Conservation (phyloP, 257 asterid genomes). For the Solanum appendiculatum region DNA sequence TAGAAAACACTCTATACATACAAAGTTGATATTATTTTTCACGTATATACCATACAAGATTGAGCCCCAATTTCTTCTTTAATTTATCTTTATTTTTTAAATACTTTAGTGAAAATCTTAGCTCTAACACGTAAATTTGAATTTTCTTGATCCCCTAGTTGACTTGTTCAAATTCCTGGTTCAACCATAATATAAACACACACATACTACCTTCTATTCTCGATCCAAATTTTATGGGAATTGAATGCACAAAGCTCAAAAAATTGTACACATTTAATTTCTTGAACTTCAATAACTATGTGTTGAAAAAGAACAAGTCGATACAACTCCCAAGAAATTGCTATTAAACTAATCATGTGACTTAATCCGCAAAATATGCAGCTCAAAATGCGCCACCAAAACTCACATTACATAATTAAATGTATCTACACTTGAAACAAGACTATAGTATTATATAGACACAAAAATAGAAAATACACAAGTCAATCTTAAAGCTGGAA, state of each 20-base stretch:
- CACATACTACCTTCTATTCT: not conserved
- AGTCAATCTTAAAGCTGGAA: not conserved
- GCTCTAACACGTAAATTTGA: not conserved
- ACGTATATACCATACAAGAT: not conserved
- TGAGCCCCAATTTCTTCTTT: not conserved
- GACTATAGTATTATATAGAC: not conserved
- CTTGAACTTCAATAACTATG: not conserved
- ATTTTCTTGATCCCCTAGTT: not conserved
- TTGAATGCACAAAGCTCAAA: not conserved
- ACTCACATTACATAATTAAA: not conserved
- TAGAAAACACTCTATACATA: not conserved
- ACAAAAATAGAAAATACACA: too few relatives aligned
- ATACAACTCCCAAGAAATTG: not conserved
- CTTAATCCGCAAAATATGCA: not conserved
- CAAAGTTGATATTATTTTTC: not conserved
- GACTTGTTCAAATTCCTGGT: not conserved
- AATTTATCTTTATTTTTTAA: not conserved
- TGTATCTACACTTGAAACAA: not conserved
- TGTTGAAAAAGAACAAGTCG: not conserved
- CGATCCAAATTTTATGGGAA: not conserved
- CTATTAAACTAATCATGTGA: not conserved
- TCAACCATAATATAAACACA: not conserved
- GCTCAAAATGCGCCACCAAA: not conserved
- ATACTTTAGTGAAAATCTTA: not conserved
- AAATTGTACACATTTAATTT: not conserved